Evolutionary conservation across 1,284 basidiomycete genomes (phyloP), one percentile per base, ranked within the genome.

Genomic region (Trametes hirsuta): DNA sequence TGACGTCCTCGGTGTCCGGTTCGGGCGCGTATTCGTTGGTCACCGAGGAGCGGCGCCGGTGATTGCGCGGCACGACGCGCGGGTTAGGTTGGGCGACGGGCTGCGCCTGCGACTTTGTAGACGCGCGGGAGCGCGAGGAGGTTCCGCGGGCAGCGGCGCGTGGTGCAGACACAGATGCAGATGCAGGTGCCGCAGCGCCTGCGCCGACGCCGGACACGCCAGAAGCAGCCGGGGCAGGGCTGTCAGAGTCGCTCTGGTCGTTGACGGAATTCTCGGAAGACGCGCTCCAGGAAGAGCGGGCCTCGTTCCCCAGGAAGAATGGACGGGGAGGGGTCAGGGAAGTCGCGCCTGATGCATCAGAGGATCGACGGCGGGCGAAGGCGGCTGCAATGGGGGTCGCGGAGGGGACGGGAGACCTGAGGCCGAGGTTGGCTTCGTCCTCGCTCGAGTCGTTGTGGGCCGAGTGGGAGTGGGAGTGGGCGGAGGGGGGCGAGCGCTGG

Each of bases 211-310:
- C 58, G 9, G 68, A 58, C 47, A 63, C 53, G 48, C 52, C 58
- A 30, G 46, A 44, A 50, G 45, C 9, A 4, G 50, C 42, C n/a
- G 63, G 55, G 9, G 66, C 64, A n/a, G 62, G 48, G 48, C 44
- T 46, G 53, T 74, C 73, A 1, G 69, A 70, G 56, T 73, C 72
- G 61, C 71, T 72, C 11, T 60, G 59, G 48, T 71, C 63, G 58
- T 58, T 49, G 40, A 65, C 41, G 4, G 60, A 64, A 35, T 51
- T 59, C 41, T 58, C 64, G 4, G 68, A 65, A 34, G 63, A 68
- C 49, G 59, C 63, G 62, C 59, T 64, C 55, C 66, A 71, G n/a
- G 70, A 73, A 8, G 67, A 59, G 51, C 67, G 67, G 58, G 64
- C 55, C 36, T 54, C 55, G 21, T 53, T 65, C 36, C 64, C 64